A percentile compares a stretch with the other conserved stretches of the same genome.
phyloP scores from a whole-genome alignment of 805 yeast genomes.

The Wickerhamomyces hampshirensis region DNA sequence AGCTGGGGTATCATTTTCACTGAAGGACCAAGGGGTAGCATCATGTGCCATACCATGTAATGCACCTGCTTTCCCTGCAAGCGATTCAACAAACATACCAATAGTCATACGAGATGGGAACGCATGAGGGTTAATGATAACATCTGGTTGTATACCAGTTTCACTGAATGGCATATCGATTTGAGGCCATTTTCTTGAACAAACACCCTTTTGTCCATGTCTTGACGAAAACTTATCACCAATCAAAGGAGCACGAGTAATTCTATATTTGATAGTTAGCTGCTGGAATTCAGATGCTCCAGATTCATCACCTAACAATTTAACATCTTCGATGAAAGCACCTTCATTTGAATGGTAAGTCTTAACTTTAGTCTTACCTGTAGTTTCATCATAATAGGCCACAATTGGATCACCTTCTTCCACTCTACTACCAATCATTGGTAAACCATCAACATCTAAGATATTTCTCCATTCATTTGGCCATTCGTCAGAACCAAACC shows the following conservation, averaged over 20 bases:
- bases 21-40: constrained; percentile 93
- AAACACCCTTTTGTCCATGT: constrained; percentile 98
- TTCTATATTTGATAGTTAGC: constrained; percentile 82
- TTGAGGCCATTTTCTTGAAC: constrained; percentile 97
- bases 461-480: constrained; percentile 87
- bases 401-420: constrained; percentile 95
- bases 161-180: constrained; percentile 96
- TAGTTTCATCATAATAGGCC: constrained; percentile 87
- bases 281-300: constrained; percentile 75
- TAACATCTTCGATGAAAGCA: constrained; percentile 93
- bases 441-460: constrained; percentile 89
- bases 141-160: constrained; percentile 94
- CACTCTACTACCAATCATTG: constrained; percentile 79
- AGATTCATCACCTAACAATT: constrained; percentile 78
- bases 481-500: constrained; percentile 91
- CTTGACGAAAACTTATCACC: constrained; percentile 98
- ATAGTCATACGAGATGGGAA: constrained; percentile 99
- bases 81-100: constrained; percentile 97
- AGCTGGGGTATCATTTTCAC: constrained; percentile 92
- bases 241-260: constrained; percentile 87
- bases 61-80: constrained; percentile 99
- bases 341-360: constrained; percentile 93
- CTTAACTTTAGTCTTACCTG: constrained; percentile 87
- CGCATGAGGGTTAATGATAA: constrained; percentile 97
- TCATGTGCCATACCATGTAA: constrained; percentile 97